phyloP scores from a whole-genome alignment of 148 eudicot species.

The Mesembryanthemum crystallinum region DNA sequence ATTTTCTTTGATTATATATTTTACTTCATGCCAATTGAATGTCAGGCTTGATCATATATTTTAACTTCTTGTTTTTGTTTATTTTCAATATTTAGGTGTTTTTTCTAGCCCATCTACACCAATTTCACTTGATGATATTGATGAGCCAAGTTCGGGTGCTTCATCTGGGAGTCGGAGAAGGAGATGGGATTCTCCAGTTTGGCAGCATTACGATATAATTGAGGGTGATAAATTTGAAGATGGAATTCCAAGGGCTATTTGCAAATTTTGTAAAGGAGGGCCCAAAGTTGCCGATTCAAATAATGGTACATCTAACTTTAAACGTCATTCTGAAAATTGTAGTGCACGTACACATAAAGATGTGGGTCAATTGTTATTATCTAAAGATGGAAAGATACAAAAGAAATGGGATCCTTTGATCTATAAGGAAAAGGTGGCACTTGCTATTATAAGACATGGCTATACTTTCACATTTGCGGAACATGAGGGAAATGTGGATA shows the following conservation, averaged over 20 bases:
- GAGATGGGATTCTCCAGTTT: conserved; percentile 8
- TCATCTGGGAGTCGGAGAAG: background rate
- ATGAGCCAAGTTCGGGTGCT: background rate
- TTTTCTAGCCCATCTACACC: background rate
- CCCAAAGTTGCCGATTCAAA: background rate
- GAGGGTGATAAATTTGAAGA: background rate
- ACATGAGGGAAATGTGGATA: background rate
- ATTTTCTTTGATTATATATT: background rate
- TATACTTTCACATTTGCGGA: background rate
- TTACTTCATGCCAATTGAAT: no score
- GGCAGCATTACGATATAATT: conserved; percentile 3
- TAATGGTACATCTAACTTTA: conserved; percentile 11
- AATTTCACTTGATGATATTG: background rate
- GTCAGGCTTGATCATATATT: no score
- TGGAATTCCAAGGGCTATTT: background rate
- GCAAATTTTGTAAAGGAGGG: conserved; percentile 11
- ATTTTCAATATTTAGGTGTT: background rate
- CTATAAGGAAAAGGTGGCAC: background rate
- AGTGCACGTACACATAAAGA: no score
- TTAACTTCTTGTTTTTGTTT: no score
- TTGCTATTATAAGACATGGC: conserved; percentile 6
- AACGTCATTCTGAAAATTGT: conserved; percentile 3
- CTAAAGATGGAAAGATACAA: background rate
- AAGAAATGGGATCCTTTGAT: background rate
- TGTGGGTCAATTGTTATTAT: background rate